A percentile compares a stretch with the other conserved stretches of the same genome.
Evolutionary conservation across 441 rosid species (phyloP).

Genomic region (Kokia cookei): DNA sequence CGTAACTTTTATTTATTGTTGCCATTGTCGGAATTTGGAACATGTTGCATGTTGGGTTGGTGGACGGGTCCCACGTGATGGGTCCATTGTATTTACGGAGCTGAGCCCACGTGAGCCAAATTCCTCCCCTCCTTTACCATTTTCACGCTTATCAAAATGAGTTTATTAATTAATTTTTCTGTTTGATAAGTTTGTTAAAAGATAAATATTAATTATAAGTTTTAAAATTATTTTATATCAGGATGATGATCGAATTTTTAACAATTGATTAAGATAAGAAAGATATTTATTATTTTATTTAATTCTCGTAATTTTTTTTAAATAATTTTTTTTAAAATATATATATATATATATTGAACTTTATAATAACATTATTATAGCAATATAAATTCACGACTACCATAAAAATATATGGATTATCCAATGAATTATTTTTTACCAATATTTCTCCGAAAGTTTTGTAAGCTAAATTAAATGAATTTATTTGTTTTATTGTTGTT

Average conservation of each 20-base stretch:
- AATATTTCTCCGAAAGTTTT: too few relatives aligned
- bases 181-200: fast-evolving
- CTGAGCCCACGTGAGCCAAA: slow-evolving; percentile 33
- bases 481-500: too few relatives aligned
- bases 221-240: too few relatives aligned
- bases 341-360: too few relatives aligned
- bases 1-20: background rate
- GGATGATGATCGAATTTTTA: fast-evolving
- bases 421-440: too few relatives aligned
- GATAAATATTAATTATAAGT: fast-evolving
- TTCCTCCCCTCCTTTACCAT: background rate
- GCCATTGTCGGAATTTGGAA: background rate
- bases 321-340: too few relatives aligned
- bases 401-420: too few relatives aligned
- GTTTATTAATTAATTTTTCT: too few relatives aligned
- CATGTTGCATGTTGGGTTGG: background rate
- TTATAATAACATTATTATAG: too few relatives aligned
- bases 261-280: fast-evolving
- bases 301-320: fast-evolving
- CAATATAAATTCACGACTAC: too few relatives aligned
- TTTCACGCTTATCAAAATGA: background rate
- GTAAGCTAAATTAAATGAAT: too few relatives aligned
- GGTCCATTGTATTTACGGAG: slow-evolving; percentile 22
- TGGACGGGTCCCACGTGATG: slow-evolving; percentile 31
- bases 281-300: fast-evolving